Conservation (phyloP, 2,329 filamentous ascomycete species). For the Cladosporium sp. region DNA sequence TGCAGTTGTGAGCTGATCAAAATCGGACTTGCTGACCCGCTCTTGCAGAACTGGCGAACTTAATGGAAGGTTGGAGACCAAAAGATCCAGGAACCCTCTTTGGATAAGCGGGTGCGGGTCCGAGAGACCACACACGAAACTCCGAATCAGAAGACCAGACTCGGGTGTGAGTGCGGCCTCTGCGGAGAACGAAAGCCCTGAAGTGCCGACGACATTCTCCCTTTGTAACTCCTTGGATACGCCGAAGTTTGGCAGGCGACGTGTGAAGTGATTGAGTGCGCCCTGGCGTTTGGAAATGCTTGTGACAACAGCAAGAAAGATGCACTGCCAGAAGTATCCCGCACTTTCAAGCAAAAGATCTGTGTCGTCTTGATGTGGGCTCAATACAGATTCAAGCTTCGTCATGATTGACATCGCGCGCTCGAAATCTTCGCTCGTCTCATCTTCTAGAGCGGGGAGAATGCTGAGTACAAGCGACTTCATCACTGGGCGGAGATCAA, state of each 20-base stretch:
- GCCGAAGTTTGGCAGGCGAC: conserved; percentile 73
- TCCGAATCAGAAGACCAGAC: conserved; percentile 84
- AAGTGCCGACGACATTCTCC: background rate
- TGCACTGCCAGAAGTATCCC: conserved; percentile 97
- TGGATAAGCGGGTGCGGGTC: conserved; percentile 92
- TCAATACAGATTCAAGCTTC: conserved; percentile 65
- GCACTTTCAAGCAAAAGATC: conserved; percentile 40
- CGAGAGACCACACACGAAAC: conserved; percentile 83
- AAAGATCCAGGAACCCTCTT: conserved; percentile 85
- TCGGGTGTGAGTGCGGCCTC: conserved; percentile 82
- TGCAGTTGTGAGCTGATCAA: conserved; percentile 78
- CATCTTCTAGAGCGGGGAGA: conserved; percentile 88
- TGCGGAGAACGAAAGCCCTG: conserved; percentile 51
- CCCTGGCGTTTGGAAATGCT: conserved; percentile 81
- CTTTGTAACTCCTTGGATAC: background rate
- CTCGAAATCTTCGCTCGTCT: conserved; percentile 96
- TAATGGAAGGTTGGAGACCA: conserved; percentile 86
- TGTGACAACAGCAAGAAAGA: conserved; percentile 91
- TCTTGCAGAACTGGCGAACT: conserved; percentile 78
- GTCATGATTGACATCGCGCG: conserved; percentile 77
- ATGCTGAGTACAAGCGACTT: conserved; percentile 89
- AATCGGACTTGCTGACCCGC: conserved; percentile 69
- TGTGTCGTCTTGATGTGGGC: conserved; percentile 46
- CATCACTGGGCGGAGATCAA: conserved; percentile 77
- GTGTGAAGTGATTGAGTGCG: conserved; percentile 80